phyloP scores from a whole-genome alignment of 2,329 filamentous ascomycete species.

The Xylaria arbuscula region DNA sequence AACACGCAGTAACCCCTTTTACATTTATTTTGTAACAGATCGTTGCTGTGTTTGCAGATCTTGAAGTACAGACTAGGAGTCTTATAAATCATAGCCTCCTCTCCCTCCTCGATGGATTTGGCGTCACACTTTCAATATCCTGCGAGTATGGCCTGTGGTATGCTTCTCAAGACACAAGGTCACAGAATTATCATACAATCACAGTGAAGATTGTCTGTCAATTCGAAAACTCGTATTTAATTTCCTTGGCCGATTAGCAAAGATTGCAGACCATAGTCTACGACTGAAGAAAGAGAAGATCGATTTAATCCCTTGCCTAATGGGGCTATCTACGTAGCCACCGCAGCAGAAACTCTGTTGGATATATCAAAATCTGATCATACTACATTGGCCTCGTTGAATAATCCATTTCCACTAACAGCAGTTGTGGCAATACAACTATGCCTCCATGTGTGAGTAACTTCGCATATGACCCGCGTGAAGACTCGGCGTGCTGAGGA shows the following conservation, averaged over 20 bases:
- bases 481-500: neutral
- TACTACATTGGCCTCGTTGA: neutral
- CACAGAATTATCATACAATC: neutral
- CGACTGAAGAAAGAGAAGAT: neutral
- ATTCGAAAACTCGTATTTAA: neutral
- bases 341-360: too few species aligned
- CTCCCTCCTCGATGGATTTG: neutral
- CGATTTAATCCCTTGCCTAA: neutral
- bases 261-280: neutral
- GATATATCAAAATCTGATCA: neutral
- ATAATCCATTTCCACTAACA: too few species aligned
- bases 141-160: neutral
- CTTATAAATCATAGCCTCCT: neutral
- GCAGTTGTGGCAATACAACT: too few species aligned
- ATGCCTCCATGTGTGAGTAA: too few species aligned
- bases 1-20: neutral
- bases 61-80: neutral
- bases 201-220: neutral
- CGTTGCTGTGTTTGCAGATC: neutral
- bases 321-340: neutral
- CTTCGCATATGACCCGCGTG: neutral
- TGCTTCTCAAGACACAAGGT: neutral
- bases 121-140: neutral
- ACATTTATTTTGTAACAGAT: neutral
- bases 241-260: neutral